phyloP scores from a whole-genome alignment of 139 green algal genomes.

The Micractinium sp. region DNA sequence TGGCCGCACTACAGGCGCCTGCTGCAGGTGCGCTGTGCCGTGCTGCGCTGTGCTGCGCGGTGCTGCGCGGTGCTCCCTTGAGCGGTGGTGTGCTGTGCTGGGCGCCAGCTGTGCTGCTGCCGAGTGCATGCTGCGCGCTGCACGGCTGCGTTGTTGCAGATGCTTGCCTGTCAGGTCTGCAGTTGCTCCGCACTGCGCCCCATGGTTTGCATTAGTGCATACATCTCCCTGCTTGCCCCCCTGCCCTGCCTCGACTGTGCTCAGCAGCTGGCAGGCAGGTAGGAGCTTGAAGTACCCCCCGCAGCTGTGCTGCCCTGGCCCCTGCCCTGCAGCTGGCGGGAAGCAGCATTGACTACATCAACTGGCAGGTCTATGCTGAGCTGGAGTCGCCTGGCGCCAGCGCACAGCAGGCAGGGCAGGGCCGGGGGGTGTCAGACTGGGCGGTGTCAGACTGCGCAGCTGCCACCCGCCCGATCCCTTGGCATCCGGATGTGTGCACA shows the following conservation, averaged over 20 bases:
- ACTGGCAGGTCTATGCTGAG: conserved; percentile 29
- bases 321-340: conserved; percentile 8
- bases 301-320: neutral
- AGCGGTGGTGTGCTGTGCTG: too few relatives aligned
- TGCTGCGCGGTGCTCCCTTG: neutral
- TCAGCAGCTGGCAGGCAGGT: neutral
- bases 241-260: neutral
- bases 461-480: neutral
- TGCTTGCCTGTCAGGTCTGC: too few relatives aligned
- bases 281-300: too few relatives aligned
- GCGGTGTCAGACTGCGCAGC: too few relatives aligned
- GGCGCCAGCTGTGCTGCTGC: neutral
- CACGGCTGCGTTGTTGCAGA: too few relatives aligned
- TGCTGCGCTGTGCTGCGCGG: neutral
- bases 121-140: too few relatives aligned
- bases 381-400: conserved; percentile 19
- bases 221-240: neutral
- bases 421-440: neutral
- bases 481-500: neutral
- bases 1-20: conserved; percentile 11
- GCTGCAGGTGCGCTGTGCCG: conserved; percentile 2
- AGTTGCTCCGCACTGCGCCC: neutral
- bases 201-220: neutral
- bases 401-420: conserved; percentile 3
- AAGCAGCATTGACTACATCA: neutral